Evolutionary conservation across 2,329 filamentous ascomycete genomes (phyloP).

Genomic region (Fonsecaea pugnacius): DNA sequence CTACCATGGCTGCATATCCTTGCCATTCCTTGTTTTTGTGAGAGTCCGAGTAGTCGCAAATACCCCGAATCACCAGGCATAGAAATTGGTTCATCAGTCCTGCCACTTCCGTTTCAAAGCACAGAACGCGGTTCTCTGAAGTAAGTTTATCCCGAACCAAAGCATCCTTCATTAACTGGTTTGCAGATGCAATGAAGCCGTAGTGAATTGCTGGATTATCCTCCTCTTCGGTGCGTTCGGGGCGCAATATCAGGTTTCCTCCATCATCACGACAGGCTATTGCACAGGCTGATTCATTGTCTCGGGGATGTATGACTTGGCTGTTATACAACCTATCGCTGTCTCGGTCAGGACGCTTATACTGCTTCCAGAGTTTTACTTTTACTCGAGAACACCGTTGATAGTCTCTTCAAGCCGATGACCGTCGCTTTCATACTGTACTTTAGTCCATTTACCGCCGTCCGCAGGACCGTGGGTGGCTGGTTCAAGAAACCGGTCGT

Average conservation of each 20-base stretch:
- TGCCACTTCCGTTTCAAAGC: constrained; percentile 39
- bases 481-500: constrained; percentile 31
- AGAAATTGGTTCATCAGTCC: constrained; percentile 37
- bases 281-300: not conserved
- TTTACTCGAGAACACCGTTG: not conserved
- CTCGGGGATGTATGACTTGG: constrained; percentile 23
- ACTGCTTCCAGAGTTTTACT: not conserved
- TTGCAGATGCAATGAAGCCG: constrained; percentile 38
- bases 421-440: constrained; percentile 21
- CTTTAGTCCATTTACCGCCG: constrained; percentile 19
- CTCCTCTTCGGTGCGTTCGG: constrained; percentile 3
- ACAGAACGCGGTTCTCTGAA: constrained; percentile 23
- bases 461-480: constrained; percentile 30
- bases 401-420: not conserved
- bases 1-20: constrained; percentile 38
- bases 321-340: constrained; percentile 26
- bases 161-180: constrained; percentile 36
- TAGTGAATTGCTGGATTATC: constrained; percentile 43
- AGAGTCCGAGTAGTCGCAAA: constrained; percentile 40
- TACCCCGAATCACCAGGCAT: constrained; percentile 38
- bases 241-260: no score
- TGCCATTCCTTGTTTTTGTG: constrained; percentile 43
- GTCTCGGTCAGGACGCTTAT: constrained; percentile 12
- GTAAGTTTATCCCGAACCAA: constrained; percentile 28
- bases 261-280: not conserved